Evolutionary conservation across 495 filamentous ascomycete species (phyloP).

Genomic region (Xylaria grammica): DNA sequence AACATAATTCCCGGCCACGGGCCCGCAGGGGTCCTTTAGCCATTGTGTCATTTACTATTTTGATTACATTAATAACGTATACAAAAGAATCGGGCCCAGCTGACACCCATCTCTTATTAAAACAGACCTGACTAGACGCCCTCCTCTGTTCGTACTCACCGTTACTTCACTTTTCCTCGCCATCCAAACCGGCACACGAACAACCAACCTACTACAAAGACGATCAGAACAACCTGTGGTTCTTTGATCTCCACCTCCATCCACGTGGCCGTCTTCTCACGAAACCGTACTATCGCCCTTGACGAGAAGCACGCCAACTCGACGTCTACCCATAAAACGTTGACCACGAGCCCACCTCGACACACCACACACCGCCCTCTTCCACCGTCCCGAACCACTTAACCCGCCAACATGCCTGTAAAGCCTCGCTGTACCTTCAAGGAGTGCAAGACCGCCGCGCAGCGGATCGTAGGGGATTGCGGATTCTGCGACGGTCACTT

Average conservation of each 20-base stretch:
- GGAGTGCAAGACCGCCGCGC: slow-evolving; percentile 82
- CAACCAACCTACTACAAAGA: slow-evolving; percentile 7
- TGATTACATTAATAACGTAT: background rate
- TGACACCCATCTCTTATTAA: slow-evolving; percentile 17
- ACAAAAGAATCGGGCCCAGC: slow-evolving; percentile 14
- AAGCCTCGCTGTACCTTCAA: slow-evolving; percentile 88
- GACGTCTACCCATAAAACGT: background rate
- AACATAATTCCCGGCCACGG: background rate
- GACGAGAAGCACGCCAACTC: background rate
- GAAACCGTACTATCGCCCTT: slow-evolving; percentile 10
- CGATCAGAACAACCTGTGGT: background rate
- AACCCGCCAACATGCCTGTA: slow-evolving; percentile 64
- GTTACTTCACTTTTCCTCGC: background rate
- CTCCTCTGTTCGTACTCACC: background rate
- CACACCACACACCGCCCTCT: background rate
- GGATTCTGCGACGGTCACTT: slow-evolving; percentile 91
- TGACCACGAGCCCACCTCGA: background rate
- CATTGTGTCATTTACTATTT: background rate
- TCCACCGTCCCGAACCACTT: slow-evolving; percentile 2
- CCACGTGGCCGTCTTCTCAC: slow-evolving; percentile 10
- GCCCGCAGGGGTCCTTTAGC: background rate
- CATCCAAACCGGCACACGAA: slow-evolving; percentile 1
- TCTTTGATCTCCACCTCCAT: slow-evolving; percentile 3
- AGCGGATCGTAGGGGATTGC: slow-evolving; percentile 94
- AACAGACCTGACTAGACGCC: slow-evolving; percentile 1